Conservation (phyloP, 352 stramenopile genomes). For the Globisporangium megalacanthum region DNA sequence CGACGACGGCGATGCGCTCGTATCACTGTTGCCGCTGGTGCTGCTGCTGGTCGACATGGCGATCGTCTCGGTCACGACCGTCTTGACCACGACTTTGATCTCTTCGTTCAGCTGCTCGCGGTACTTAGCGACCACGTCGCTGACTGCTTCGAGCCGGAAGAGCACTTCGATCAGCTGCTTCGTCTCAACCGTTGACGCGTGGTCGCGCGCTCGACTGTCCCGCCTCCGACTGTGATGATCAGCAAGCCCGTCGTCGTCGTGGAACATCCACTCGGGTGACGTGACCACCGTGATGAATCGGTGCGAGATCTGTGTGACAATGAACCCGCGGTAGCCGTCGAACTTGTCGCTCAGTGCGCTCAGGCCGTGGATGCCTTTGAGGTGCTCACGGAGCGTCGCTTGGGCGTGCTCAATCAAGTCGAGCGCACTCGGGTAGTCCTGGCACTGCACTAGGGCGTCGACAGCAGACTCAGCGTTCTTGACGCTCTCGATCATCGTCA, state of each 20-base stretch:
- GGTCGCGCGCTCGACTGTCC: conserved; percentile 21
- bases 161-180: conserved; percentile 62
- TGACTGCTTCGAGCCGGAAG: conserved; percentile 67
- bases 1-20: conserved; percentile 1
- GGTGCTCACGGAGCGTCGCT: conserved; percentile 52
- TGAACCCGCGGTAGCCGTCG: conserved; percentile 61
- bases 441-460: conserved; percentile 78
- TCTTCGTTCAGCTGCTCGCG: conserved; percentile 80
- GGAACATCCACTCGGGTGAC: conserved; percentile 77
- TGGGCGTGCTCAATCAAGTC: conserved; percentile 77
- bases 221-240: conserved; percentile 3
- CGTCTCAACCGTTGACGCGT: conserved; percentile 33
- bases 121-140: conserved; percentile 70
- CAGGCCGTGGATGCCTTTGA: conserved; percentile 76
- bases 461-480: conserved; percentile 80
- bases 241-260: conserved; percentile 35
- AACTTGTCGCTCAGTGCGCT: conserved; percentile 74
- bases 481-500: conserved; percentile 81
- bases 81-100: conserved; percentile 85
- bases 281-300: conserved; percentile 78
- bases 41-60: conserved; percentile 52
- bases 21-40: conserved; percentile 5
- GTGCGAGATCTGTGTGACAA: conserved; percentile 71
- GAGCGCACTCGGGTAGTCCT: conserved; percentile 75
- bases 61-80: conserved; percentile 86